These are phyloP conservation scores for Punica granatum DNA, from an alignment of 345 rosid genomes.

Conservation along the genomic window DNA sequence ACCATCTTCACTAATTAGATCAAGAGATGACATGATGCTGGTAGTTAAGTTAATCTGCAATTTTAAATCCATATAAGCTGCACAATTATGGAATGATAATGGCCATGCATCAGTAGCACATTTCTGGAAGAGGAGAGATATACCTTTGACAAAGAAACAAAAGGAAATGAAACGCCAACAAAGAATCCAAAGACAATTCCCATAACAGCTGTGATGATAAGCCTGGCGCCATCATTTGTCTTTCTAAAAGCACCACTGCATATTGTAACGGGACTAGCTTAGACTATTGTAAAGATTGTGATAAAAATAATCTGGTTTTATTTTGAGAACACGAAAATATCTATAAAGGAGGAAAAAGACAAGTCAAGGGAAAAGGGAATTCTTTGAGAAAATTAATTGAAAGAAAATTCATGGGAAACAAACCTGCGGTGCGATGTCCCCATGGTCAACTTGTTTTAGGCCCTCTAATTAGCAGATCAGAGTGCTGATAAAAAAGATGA, in stretches of 20 bases:
- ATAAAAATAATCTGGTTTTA: background rate
- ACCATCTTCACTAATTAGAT: slow-evolving; percentile 27
- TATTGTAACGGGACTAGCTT: slow-evolving; percentile 1
- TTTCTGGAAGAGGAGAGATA: slow-evolving; percentile 10
- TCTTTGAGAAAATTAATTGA: background rate
- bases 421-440: slow-evolving; percentile 65
- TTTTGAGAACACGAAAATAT: background rate
- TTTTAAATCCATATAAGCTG: slow-evolving; percentile 17
- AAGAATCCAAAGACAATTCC: slow-evolving; percentile 74
- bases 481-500: slow-evolving; percentile 10
- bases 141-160: slow-evolving; percentile 60
- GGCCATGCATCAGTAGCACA: background rate
- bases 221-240: slow-evolving; percentile 45
- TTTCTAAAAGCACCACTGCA: slow-evolving; percentile 60
- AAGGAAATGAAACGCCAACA: slow-evolving; percentile 65
- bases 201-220: slow-evolving; percentile 41
- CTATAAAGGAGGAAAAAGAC: background rate
- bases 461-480: slow-evolving; percentile 20
- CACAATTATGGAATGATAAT: background rate
- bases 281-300: slow-evolving; percentile 1
- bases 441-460: slow-evolving; percentile 22
- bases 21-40: slow-evolving; percentile 42
- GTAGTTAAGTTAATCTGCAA: slow-evolving; percentile 64
- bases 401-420: background rate
- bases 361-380: background rate